phyloP scores from a whole-genome alignment of 2,329 filamentous ascomycete genomes.

The Cladosporium sp. region DNA sequence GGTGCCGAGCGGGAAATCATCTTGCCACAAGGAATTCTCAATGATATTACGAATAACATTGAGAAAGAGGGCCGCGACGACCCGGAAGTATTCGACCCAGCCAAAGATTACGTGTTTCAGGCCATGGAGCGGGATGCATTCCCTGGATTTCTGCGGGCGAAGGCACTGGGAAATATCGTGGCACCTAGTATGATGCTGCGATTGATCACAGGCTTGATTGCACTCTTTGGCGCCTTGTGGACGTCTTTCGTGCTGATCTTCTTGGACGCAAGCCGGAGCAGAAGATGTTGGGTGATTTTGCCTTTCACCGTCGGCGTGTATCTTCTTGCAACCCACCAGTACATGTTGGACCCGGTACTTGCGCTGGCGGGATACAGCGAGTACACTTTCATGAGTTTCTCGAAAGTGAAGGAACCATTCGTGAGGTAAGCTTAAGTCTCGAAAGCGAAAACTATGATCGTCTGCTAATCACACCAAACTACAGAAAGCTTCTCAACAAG shows the following conservation, averaged over 20 bases:
- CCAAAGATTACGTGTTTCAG: constrained; percentile 99
- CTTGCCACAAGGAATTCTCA: constrained; percentile 78
- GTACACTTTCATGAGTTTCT: constrained; percentile 93
- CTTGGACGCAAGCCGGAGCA: constrained; percentile 67
- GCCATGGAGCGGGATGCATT: constrained; percentile 99
- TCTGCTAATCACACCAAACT: too few species aligned
- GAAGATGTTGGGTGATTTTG: constrained; percentile 82
- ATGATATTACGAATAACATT: constrained; percentile 79
- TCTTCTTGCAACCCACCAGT: constrained; percentile 84
- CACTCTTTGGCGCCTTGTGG: constrained; percentile 93
- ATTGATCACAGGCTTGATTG: constrained; percentile 75
- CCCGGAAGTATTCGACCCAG: constrained; percentile 92
- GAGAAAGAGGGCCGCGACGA: constrained; percentile 91
- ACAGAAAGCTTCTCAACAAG: constrained; percentile 70
- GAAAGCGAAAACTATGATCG: too few species aligned
- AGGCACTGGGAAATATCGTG: constrained; percentile 92
- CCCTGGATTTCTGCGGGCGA: constrained; percentile 89
- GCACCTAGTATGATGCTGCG: constrained; percentile 83
- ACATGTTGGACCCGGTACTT: constrained; percentile 87
- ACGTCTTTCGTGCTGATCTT: constrained; percentile 90
- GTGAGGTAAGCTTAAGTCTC: constrained; percentile 47
- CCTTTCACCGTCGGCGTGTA: constrained; percentile 92
- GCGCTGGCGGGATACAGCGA: constrained; percentile 88
- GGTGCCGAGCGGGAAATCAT: constrained; percentile 97
- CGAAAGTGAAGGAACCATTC: constrained; percentile 82